Base-by-base conservation (phyloP, 306 rosid genomes). In the Vigna mungo region DNA sequence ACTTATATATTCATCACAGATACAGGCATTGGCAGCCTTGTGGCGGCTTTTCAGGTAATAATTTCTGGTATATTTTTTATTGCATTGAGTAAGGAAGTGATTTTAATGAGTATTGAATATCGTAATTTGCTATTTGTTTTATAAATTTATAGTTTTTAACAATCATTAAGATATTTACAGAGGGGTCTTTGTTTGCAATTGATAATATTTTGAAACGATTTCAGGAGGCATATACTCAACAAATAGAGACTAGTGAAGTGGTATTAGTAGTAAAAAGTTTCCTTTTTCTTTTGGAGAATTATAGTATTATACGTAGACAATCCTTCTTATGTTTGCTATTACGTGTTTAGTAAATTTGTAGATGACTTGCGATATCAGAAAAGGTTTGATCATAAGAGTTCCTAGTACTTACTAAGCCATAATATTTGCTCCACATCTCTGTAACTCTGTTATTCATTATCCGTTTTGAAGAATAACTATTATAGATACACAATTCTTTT, bases 31-130 rank as follows among this genome's bases (percentile, higher is more conserved):
- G 75, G 93, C 97, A 60, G 89, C 96, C 66, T 85, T 95, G 83
- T 95, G 98, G 97, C 96, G 98, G 80, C 93, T 92, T 84, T 95
- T 95, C 89, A 89, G 98, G 98, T 95, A 83, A 36, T 27, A 14
- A 18, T 46, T 83, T 37, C 3, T 55, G 34, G 60, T 67, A 79
- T 72, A 52, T 30, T 75, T 63, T 82, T 37, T 71, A 68, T 82
- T 76, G 53, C 41, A 37, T 59, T 11, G 43, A 48, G 39, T 68
- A 61, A 18, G 78, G 39, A 25, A 59, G 54, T 67, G 70, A 72
- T 76, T 53, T 75, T 54, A 68, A 67, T 77, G 62, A 65, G 60
- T 72, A 61, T 46, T 76, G 75, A 48, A 71, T 43, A 51, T 66
- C 55, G 6, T 48, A 49, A 64, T 70, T 49, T 56, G 49, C 25